Evolutionary conservation across 2,329 filamentous ascomycete species (phyloP).

Genomic region (Pseudonectria buxi): DNA sequence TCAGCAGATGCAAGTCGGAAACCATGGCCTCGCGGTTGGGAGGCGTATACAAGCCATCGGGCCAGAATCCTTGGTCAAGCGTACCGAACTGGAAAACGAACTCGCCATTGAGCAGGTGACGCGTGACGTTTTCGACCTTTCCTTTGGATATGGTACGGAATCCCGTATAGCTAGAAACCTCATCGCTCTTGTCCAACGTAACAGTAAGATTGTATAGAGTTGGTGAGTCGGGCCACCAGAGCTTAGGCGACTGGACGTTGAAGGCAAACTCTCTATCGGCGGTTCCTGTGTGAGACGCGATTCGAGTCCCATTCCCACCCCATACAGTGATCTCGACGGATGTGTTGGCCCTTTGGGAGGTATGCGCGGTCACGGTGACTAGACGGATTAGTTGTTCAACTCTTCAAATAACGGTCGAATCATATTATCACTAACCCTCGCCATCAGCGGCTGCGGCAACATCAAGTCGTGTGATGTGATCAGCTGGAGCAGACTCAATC

Average conservation of each 20-base stretch:
- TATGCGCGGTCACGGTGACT: conserved; percentile 53
- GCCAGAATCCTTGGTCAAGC: conserved; percentile 66
- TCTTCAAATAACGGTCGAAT: background rate
- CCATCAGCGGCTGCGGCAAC: conserved; percentile 51
- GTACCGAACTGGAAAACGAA: conserved; percentile 63
- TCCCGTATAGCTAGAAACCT: conserved; percentile 58
- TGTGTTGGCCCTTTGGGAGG: conserved; percentile 28
- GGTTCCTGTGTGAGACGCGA: conserved; percentile 37
- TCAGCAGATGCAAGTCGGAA: conserved; percentile 57
- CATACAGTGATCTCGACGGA: conserved; percentile 31
- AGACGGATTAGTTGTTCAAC: background rate
- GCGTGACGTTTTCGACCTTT: conserved; percentile 48
- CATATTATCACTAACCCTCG: conserved; percentile 30
- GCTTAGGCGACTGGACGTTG: conserved; percentile 43
- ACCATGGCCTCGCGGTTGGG: conserved; percentile 62
- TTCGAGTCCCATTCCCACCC: conserved; percentile 29
- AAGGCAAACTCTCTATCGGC: conserved; percentile 49
- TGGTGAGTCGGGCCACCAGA: conserved; percentile 60
- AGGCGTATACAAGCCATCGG: conserved; percentile 59
- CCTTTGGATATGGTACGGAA: conserved; percentile 58
- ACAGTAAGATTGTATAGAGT: conserved; percentile 59
- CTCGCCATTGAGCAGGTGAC: conserved; percentile 61
- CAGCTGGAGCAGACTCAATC: conserved; percentile 55
- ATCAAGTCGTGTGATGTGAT: conserved; percentile 53
- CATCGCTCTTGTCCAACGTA: conserved; percentile 39